phyloP scores from a whole-genome alignment of 805 yeast genomes.

The Schizosaccharomyces lindneri region DNA sequence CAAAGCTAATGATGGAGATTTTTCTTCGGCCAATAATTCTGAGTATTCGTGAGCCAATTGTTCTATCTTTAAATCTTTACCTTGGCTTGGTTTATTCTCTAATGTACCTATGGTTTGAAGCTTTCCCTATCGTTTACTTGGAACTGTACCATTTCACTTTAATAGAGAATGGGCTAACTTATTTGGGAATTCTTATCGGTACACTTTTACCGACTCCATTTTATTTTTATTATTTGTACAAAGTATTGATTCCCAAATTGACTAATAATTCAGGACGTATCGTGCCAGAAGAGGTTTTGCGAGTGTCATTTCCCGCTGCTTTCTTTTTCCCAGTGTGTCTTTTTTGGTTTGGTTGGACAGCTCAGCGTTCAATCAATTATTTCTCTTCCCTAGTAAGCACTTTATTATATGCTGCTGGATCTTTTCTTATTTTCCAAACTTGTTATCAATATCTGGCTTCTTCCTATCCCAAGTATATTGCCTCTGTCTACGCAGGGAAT shows the following conservation, averaged over 20 bases:
- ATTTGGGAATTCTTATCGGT: conserved; percentile 25
- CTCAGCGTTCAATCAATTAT: conserved; percentile 22
- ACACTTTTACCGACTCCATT: conserved; percentile 17
- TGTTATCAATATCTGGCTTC: conserved; percentile 25
- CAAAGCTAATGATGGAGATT: conserved; percentile 8
- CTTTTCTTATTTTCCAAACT: conserved; percentile 27
- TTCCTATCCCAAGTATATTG: conserved; percentile 25
- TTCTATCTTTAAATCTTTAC: conserved; percentile 26
- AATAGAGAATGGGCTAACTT: conserved; percentile 25
- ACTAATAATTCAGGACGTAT: conserved; percentile 10
- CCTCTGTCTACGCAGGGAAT: conserved; percentile 37
- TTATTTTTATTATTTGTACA: conserved; percentile 2
- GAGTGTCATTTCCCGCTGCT: conserved; percentile 4
- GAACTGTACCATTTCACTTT: conserved; percentile 23
- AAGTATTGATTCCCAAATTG: conserved; percentile 3
- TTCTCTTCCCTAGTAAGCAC: conserved; percentile 24
- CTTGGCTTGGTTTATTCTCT: conserved; percentile 28
- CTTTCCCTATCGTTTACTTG: conserved; percentile 30
- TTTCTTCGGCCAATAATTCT: conserved; percentile 20
- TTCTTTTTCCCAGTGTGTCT: conserved; percentile 20
- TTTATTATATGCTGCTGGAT: conserved; percentile 17
- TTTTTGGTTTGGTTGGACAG: conserved; percentile 28
- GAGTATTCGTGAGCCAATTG: conserved; percentile 29
- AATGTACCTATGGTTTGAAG: conserved; percentile 34
- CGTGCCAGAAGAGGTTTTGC: conserved; percentile 20